Evolutionary conservation across 441 rosid species (phyloP), one percentile per base, ranked within the genome.

Genomic region (Syzygium syzygioides): DNA sequence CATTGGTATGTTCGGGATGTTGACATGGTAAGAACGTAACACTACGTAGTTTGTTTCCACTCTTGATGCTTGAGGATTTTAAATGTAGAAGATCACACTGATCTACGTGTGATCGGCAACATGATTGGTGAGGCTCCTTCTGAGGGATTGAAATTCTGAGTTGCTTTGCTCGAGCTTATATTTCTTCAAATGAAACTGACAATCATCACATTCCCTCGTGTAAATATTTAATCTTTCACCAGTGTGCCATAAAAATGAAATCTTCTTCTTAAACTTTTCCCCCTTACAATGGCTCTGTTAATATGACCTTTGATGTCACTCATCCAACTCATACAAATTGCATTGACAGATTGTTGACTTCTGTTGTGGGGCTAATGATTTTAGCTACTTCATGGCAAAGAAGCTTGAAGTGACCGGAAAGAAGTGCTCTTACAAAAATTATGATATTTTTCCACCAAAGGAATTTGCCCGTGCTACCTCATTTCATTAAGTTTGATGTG

Each of bases 311-410:
- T 9, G 86, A n/a, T 55, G 86, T 90, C 79, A 68, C 89, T 88
- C 71, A 68, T 92, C 17, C 88, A 90, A 57, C 54, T 91, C 7
- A 54, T 5, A 54, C 5, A 54, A 54, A 54, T 80, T 89, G 79
- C 80, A 26, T 88, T 87, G 88, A 90, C 97, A 97, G 99, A 90
- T 96, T 89, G 97, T 97, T 52, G 99, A 96, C 92, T 96, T 96
- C 92, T 97, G 99, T 87, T 97, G 99, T 90, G 99, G 99, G 86
- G 94, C 99, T 85, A 96, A 96, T 92, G 98, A 97, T 91, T 97
- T 97, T 88, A 96, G 99, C 90, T 91, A 93, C 87, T 90, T 95
- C 85, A 93, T 95, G 98, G 96, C 94, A 89, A 87, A 60, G 89
- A 97, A 96, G 94, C 96, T 98, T 90, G 96, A 96, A 86, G 98